phyloP scores from a whole-genome alignment of 352 stramenopile genomes.

The Phytophthora tentaculata region DNA sequence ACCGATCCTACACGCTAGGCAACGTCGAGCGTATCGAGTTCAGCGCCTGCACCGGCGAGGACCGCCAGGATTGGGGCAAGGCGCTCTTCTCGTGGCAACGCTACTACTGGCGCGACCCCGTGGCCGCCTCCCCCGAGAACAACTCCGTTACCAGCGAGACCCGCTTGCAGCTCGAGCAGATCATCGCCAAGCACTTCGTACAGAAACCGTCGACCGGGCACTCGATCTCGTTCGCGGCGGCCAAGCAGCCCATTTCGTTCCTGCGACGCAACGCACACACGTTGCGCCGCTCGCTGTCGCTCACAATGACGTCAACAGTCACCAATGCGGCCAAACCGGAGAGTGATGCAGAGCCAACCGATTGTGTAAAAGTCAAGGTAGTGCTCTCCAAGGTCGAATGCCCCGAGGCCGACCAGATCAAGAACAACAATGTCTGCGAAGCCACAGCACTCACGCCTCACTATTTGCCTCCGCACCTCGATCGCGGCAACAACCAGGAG shows the following conservation, averaged over 20 bases:
- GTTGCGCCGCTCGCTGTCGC: constrained; percentile 63
- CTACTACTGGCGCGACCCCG: constrained; percentile 85
- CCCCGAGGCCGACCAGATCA: constrained; percentile 18
- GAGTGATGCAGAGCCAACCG: constrained; percentile 40
- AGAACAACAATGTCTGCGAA: constrained; percentile 27
- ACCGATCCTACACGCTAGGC: constrained; percentile 82
- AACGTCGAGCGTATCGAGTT: constrained; percentile 69
- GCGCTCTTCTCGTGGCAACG: constrained; percentile 89
- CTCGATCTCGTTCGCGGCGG: constrained; percentile 56
- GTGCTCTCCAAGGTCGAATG: constrained; percentile 54
- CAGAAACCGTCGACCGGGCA: constrained; percentile 34
- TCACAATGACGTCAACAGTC: constrained; percentile 59
- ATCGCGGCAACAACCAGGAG: constrained; percentile 39
- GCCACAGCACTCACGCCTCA: constrained; percentile 29
- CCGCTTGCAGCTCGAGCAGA: constrained; percentile 54
- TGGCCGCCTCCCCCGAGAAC: constrained; percentile 19
- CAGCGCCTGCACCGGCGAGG: constrained; percentile 62
- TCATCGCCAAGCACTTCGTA: constrained; percentile 49
- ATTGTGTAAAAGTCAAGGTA: constrained; percentile 75
- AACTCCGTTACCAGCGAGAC: constrained; percentile 21
- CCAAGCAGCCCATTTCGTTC: constrained; percentile 78
- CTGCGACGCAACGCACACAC: constrained; percentile 71
- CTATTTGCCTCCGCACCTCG: constrained; percentile 22
- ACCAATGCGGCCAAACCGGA: constrained; percentile 45
- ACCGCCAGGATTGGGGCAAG: constrained; percentile 84